Evolutionary conservation across 345 rosid genomes (phyloP).

Genomic region (Eucalyptus microcorys): DNA sequence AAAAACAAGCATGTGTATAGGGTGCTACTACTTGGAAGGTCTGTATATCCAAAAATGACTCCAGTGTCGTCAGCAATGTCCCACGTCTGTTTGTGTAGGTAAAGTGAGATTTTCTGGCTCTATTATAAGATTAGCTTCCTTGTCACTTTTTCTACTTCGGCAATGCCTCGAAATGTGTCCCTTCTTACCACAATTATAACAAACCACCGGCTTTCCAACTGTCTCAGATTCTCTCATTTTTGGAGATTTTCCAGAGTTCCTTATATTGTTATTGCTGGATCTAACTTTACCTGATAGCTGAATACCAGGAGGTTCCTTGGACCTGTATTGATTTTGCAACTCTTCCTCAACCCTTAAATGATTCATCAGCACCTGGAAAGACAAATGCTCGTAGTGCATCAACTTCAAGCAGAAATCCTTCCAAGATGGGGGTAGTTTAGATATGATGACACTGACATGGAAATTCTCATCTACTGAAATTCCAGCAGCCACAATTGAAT

Average conservation of each 20-base stretch:
- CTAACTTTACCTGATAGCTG: slow-evolving; percentile 11
- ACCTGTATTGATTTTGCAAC: slow-evolving; percentile 6
- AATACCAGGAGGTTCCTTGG: slow-evolving; percentile 3
- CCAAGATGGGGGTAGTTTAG: slow-evolving; percentile 86
- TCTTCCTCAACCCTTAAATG: slow-evolving; percentile 45
- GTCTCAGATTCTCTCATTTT: slow-evolving; percentile 25
- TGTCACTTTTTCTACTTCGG: slow-evolving; percentile 15
- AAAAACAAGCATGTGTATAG: not conserved
- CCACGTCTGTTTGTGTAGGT: not conserved
- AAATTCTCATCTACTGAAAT: slow-evolving; percentile 55
- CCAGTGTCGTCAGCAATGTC: not conserved
- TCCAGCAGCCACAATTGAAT: slow-evolving; percentile 53
- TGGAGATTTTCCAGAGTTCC: slow-evolving; percentile 15
- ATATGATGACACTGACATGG: slow-evolving; percentile 55
- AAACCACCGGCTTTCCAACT: slow-evolving; percentile 8
- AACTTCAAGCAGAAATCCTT: slow-evolving; percentile 46
- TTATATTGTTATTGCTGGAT: slow-evolving; percentile 18
- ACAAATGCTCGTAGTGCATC: slow-evolving; percentile 41
- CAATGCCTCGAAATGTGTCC: slow-evolving; percentile 59
- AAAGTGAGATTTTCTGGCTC: not conserved
- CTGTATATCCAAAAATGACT: not conserved
- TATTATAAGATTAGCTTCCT: not conserved
- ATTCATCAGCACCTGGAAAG: slow-evolving; percentile 50
- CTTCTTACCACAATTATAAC: slow-evolving; percentile 48
- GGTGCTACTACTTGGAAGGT: not conserved